A percentile compares a stretch with the other conserved stretches of the same genome.
These are phyloP conservation scores for Arthromyces matolae DNA, from an alignment of 768 basidiomycete species.

Conservation along the genomic window DNA sequence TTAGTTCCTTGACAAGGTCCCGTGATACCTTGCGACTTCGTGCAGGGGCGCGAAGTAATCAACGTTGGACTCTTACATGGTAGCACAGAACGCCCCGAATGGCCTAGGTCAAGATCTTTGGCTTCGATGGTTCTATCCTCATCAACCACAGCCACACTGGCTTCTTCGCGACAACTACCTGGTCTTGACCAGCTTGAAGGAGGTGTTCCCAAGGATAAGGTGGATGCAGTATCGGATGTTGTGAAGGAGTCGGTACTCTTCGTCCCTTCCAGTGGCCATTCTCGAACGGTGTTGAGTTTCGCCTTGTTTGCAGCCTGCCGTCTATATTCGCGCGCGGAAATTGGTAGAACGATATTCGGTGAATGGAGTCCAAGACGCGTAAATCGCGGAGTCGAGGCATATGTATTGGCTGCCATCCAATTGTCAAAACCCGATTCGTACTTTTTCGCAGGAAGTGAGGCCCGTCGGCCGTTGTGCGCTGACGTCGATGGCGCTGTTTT, in stretches of 20 bases:
- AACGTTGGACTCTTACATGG: no score
- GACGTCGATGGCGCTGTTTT: not conserved
- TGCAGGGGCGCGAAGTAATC: no score
- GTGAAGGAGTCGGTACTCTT: not conserved
- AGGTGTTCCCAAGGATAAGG: slow-evolving; percentile 8
- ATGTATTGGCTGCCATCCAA: slow-evolving; percentile 36
- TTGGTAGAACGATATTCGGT: slow-evolving; percentile 37
- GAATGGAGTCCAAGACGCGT: slow-evolving; percentile 33
- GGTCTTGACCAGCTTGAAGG: no score
- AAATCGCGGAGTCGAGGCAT: slow-evolving; percentile 37
- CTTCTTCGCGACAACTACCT: no score
- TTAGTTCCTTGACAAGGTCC: no score
- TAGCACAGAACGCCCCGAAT: no score
- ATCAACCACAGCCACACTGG: no score
- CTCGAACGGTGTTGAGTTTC: slow-evolving; percentile 6
- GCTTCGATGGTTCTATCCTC: no score
- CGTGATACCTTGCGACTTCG: no score
- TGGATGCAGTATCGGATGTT: slow-evolving; percentile 1
- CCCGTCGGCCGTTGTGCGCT: not conserved
- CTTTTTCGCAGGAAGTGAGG: slow-evolving; percentile 7
- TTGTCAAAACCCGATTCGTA: slow-evolving; percentile 18
- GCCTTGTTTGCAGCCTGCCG: slow-evolving; percentile 11
- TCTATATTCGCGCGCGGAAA: slow-evolving; percentile 32
- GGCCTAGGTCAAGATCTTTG: no score
- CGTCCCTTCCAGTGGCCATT: not conserved